These are phyloP conservation scores for Larix kaempferi DNA, from an alignment of 75 land plant genomes.

Conservation along the genomic window DNA sequence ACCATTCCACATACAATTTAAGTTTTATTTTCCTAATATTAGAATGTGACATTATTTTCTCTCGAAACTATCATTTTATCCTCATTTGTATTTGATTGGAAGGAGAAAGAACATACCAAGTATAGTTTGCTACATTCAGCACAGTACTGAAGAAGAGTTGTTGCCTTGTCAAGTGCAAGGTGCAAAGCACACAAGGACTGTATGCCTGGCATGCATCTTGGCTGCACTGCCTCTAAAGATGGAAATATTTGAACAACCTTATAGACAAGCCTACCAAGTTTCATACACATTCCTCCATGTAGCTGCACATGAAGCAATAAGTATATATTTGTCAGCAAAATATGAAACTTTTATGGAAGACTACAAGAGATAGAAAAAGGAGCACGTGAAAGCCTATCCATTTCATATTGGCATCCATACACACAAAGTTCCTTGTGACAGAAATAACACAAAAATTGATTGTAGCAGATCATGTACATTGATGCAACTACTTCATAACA, in stretches of 20 bases:
- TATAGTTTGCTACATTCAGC: conserved; percentile 62
- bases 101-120: conserved; percentile 30
- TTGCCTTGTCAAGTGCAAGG: conserved; percentile 46
- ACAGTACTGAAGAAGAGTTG: conserved; percentile 47
- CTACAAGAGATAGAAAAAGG: neutral
- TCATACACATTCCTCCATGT: conserved; percentile 31
- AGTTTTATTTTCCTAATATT: neutral
- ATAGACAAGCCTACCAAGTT: conserved; percentile 18
- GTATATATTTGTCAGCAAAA: neutral
- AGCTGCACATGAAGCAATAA: conserved; percentile 31
- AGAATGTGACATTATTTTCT: neutral
- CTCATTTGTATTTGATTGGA: neutral
- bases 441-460: neutral
- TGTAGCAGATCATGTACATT: neutral
- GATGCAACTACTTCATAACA: neutral
- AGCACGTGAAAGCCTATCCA: neutral
- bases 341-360: neutral
- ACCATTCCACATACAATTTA: neutral
- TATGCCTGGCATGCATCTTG: conserved; percentile 53
- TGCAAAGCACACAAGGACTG: conserved; percentile 56
- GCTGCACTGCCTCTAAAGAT: conserved; percentile 37
- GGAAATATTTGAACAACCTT: conserved; percentile 28
- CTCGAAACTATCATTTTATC: neutral
- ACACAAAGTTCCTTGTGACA: neutral
- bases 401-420: too few relatives aligned